Evolutionary conservation across 257 asterid genomes (phyloP).

Genomic region (Solanum rostratum): DNA sequence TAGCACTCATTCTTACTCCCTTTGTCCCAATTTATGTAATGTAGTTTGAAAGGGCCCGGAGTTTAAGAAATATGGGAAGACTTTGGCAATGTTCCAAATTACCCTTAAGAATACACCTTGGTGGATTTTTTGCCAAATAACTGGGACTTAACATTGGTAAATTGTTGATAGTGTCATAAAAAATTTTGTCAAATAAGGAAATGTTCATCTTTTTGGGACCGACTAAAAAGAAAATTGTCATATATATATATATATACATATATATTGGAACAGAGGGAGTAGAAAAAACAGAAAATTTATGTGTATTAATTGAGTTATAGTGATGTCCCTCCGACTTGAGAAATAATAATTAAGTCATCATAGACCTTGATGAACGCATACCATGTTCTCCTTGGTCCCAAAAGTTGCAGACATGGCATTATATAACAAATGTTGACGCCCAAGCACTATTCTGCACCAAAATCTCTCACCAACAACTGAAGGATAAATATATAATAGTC

Average conservation of each 20-base stretch:
- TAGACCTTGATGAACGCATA: constrained; percentile 8
- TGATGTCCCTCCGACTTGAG: background rate
- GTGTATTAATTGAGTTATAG: background rate
- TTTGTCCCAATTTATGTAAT: background rate
- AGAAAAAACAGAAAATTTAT: background rate
- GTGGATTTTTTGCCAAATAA: background rate
- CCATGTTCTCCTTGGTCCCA: constrained; percentile 15
- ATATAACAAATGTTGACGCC: constrained; percentile 9
- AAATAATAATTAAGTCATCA: background rate
- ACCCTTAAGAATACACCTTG: background rate
- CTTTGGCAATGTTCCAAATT: background rate
- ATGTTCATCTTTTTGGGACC: background rate
- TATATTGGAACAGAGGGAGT: background rate
- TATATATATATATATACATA: too few species aligned
- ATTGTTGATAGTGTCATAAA: background rate
- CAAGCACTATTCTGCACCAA: constrained; percentile 12
- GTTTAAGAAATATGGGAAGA: background rate
- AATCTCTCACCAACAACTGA: constrained; percentile 3
- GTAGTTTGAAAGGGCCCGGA: background rate
- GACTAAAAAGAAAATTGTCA: background rate
- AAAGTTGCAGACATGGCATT: constrained; percentile 6
- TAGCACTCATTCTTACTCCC: background rate
- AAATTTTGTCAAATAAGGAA: background rate
- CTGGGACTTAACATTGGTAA: background rate
- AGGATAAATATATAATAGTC: constrained; percentile 14